Evolutionary conservation across 1,284 basidiomycete species (phyloP), one percentile per base, ranked within the genome.

Genomic region (Omphalotus olearius): DNA sequence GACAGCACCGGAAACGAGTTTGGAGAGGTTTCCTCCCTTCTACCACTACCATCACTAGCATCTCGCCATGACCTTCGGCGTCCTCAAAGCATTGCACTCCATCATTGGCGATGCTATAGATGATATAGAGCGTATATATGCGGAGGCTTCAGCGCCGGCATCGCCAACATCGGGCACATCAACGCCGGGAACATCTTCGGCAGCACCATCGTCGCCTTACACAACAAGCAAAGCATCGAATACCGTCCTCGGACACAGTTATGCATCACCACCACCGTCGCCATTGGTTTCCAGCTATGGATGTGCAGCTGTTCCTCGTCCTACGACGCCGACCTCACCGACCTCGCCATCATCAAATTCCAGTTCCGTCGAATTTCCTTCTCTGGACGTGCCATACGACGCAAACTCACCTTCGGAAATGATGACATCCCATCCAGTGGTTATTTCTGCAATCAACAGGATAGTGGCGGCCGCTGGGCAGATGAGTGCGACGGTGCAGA

Each of bases 391-490:
- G 3, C 73, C 79, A 1, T 76, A 68, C 59, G 71, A 76, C 44
- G 64, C 75, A 3, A 64, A 62, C 14, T 76, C 76, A 10, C 66
- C 68, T 18, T 68, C 75, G 18, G 83, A 87, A 60, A 64, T 68
- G 25, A 70, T 87, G 40, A 77, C 78, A 0, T 65, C 78, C 16
- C 75, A 83, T 57, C 82, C 84, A 5, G 70, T 67, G 14, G 82
- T 84, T 7, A 71, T 75, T 20, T 69, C 70, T 33, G 85, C 85
- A 6, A 77, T 81, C 30, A 78, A 77, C 51, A 73, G 70, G 53
- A 82, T 88, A 48, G 75, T 87, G 33, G 79, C 84, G 33, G 85
- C 85, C 2, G 78, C 80, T 30, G 83, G 79, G 1, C 86, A 88
- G 60, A 66, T 88, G 56, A 68, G 73, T 13, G 78, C 74, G 6